Conservation (phyloP, 2,329 filamentous ascomycete genomes). For the Peltaster fructicola region DNA sequence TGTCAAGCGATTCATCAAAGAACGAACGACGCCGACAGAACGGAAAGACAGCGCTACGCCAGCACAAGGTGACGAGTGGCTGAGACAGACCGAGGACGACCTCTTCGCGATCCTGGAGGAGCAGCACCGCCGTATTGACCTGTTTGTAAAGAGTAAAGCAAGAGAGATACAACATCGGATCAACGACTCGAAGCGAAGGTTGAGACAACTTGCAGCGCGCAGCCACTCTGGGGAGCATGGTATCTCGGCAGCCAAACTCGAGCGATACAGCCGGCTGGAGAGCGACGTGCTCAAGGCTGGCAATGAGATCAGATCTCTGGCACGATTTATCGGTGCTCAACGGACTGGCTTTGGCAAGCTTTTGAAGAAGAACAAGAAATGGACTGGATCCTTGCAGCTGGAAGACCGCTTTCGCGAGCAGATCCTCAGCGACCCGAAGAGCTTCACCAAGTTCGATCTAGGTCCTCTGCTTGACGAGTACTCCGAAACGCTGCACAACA, state of each 20-base stretch:
- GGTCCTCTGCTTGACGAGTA: constrained; percentile 31
- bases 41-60: constrained; percentile 57
- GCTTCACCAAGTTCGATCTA: constrained; percentile 54
- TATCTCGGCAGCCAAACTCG: constrained; percentile 28
- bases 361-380: constrained; percentile 76
- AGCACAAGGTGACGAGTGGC: constrained; percentile 38
- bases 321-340: constrained; percentile 57
- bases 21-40: constrained; percentile 54
- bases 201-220: constrained; percentile 11
- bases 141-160: constrained; percentile 65
- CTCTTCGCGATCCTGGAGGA: constrained; percentile 53
- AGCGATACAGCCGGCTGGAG: constrained; percentile 33
- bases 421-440: constrained; percentile 47
- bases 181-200: constrained; percentile 14
- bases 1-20: constrained; percentile 70
- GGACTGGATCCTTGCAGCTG: constrained; percentile 56
- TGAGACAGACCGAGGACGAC: constrained; percentile 50
- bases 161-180: constrained; percentile 58
- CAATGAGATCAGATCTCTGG: constrained; percentile 52
- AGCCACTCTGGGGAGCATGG: constrained; percentile 11
- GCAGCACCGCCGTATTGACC: constrained; percentile 59
- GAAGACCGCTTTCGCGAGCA: constrained; percentile 48
- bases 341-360: constrained; percentile 65
- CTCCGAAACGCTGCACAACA: constrained; percentile 27
- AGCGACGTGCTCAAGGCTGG: constrained; percentile 39